These are phyloP conservation scores for Hericium alpestre DNA, from an alignment of 768 basidiomycete genomes.

Conservation along the genomic window DNA sequence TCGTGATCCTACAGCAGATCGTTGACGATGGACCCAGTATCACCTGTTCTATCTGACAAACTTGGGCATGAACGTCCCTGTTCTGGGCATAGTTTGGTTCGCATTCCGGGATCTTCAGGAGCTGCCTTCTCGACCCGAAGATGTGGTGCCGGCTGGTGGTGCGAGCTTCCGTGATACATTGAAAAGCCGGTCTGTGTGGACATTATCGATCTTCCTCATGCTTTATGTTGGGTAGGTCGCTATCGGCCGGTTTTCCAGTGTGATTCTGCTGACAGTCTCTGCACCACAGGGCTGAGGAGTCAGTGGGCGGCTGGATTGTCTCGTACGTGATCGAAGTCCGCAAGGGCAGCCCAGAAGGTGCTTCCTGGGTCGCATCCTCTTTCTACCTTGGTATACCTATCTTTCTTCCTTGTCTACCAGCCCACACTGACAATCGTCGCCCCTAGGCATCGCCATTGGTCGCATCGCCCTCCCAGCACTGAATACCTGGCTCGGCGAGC, in stretches of 20 bases:
- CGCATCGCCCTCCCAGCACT: constrained; percentile 18
- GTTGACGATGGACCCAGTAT: constrained; percentile 2
- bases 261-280: not conserved
- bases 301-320: constrained; percentile 20
- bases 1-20: not conserved
- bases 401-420: not conserved
- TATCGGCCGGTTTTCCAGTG: not conserved
- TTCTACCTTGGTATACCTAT: constrained; percentile 18
- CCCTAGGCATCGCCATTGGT: constrained; percentile 18
- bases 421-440: not conserved
- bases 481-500: constrained; percentile 20
- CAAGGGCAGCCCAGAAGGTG: constrained; percentile 18
- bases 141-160: not conserved
- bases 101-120: constrained; percentile 16
- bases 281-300: not conserved
- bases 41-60: constrained; percentile 19
- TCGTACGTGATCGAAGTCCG: constrained; percentile 19
- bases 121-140: constrained; percentile 9
- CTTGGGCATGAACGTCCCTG: constrained; percentile 17
- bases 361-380: constrained; percentile 20
- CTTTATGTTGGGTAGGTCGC: constrained; percentile 15
- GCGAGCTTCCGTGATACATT: constrained; percentile 9
- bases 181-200: constrained; percentile 18
- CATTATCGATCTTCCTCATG: constrained; percentile 18
- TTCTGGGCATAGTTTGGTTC: constrained; percentile 14